Conservation (phyloP, 768 basidiomycete species). For the Tephrocybe sp. region DNA sequence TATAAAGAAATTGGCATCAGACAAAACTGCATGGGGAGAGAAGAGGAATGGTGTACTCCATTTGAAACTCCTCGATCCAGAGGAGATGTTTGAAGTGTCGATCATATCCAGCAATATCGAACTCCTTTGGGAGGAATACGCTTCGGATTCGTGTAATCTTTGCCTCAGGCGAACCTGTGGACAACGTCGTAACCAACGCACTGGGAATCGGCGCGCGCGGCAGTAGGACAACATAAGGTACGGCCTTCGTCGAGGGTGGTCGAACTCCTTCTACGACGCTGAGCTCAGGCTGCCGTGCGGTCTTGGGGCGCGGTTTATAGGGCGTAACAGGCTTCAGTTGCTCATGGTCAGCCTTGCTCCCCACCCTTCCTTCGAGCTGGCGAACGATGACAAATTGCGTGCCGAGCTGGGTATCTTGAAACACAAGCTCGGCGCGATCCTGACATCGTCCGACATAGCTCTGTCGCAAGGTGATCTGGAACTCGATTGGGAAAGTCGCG, state of each 20-base stretch:
- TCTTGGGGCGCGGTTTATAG: slow-evolving; percentile 36
- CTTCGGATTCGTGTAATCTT: slow-evolving; percentile 30
- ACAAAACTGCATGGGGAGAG: neutral
- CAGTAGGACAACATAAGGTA: slow-evolving; percentile 42
- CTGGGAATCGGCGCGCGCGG: slow-evolving; percentile 41
- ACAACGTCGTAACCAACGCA: slow-evolving; percentile 29
- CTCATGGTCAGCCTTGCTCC: slow-evolving; percentile 45
- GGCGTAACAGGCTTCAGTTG: slow-evolving; percentile 43
- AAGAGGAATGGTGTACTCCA: slow-evolving; percentile 22
- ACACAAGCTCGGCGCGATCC: slow-evolving; percentile 52
- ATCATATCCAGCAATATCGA: slow-evolving; percentile 41
- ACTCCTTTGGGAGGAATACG: slow-evolving; percentile 37
- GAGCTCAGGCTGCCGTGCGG: slow-evolving; percentile 30
- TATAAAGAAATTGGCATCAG: slow-evolving; percentile 11
- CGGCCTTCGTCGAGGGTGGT: slow-evolving; percentile 39
- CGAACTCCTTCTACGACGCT: slow-evolving; percentile 40
- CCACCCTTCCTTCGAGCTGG: slow-evolving; percentile 43
- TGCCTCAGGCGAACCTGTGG: slow-evolving; percentile 26
- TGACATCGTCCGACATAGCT: slow-evolving; percentile 46
- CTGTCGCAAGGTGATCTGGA: slow-evolving; percentile 35
- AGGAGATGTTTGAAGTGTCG: slow-evolving; percentile 50
- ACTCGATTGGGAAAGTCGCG: slow-evolving; percentile 20
- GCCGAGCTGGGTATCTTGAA: slow-evolving; percentile 44
- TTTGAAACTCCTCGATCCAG: slow-evolving; percentile 38
- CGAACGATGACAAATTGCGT: slow-evolving; percentile 52